A percentile compares a stretch with the other conserved stretches of the same genome.
These are phyloP conservation scores for Cornus suecica DNA, from an alignment of 148 eudicot species.

Conservation along the genomic window DNA sequence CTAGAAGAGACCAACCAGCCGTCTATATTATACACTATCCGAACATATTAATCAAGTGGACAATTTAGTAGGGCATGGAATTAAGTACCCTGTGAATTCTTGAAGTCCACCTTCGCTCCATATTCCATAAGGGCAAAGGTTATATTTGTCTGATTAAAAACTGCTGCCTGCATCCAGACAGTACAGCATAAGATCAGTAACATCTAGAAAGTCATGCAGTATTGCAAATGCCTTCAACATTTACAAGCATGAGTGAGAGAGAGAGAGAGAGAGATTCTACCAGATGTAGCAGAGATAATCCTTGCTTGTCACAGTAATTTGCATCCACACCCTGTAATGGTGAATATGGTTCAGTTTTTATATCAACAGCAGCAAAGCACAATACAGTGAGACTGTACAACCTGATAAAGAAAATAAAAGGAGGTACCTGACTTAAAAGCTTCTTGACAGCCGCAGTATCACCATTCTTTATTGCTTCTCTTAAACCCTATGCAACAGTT, in stretches of 20 bases:
- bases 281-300: constrained; percentile 64
- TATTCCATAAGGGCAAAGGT: constrained; percentile 62
- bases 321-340: constrained; percentile 64
- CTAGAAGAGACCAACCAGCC: not conserved
- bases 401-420: not conserved
- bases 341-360: constrained; percentile 8
- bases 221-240: not conserved
- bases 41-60: not conserved
- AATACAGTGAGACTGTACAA: not conserved
- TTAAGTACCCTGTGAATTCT: constrained; percentile 51
- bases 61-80: not conserved
- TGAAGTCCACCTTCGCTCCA: constrained; percentile 63
- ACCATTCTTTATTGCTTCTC: constrained; percentile 71
- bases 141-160: constrained; percentile 64
- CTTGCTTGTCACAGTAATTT: constrained; percentile 72
- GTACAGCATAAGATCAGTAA: not conserved
- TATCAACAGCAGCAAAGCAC: constrained; percentile 4
- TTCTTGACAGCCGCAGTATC: constrained; percentile 59
- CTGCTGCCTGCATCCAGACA: constrained; percentile 48
- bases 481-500: constrained; percentile 39
- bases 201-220: not conserved
- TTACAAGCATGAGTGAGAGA: not conserved
- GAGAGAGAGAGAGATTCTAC: constrained; percentile 28
- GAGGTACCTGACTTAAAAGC: constrained; percentile 50
- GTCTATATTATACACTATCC: not conserved